A percentile compares a stretch with the other conserved stretches of the same genome.
Conservation (phyloP, 2,329 filamentous ascomycete species). For the Parascedosporium putredinis region DNA sequence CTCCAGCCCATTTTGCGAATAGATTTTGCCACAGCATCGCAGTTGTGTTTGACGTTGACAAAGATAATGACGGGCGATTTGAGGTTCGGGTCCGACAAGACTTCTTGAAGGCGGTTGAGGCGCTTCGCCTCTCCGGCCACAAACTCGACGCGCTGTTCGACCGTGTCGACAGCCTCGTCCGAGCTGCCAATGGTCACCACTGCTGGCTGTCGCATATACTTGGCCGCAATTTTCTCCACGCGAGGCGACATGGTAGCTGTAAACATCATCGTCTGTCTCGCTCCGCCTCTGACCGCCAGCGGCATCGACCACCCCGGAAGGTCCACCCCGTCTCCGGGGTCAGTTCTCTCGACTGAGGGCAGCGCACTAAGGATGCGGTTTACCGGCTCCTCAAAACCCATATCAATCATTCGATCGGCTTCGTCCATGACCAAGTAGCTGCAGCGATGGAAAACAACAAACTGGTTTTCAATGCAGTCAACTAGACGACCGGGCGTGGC, state of each 20-base stretch:
- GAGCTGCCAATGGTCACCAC: slow-evolving; percentile 91
- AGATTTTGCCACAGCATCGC: slow-evolving; percentile 85
- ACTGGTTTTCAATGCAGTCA: slow-evolving; percentile 88
- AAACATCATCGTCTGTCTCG: slow-evolving; percentile 98
- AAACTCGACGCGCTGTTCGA: slow-evolving; percentile 94
- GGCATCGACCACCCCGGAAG: slow-evolving; percentile 72
- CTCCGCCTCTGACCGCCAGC: slow-evolving; percentile 54
- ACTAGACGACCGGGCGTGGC: slow-evolving; percentile 96
- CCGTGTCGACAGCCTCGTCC: slow-evolving; percentile 92
- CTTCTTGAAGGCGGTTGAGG: slow-evolving; percentile 91
- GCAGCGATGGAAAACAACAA: slow-evolving; percentile 89
- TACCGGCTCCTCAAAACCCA: slow-evolving; percentile 94
- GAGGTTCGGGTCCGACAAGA: slow-evolving; percentile 72
- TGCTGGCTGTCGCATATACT: slow-evolving; percentile 86
- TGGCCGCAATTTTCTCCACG: slow-evolving; percentile 92
- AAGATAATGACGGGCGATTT: slow-evolving; percentile 92
- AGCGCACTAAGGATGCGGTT: slow-evolving; percentile 96
- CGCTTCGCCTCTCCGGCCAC: slow-evolving; percentile 84
- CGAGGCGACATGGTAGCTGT: slow-evolving; percentile 93
- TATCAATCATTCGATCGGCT: slow-evolving; percentile 97
- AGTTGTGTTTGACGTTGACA: slow-evolving; percentile 99
- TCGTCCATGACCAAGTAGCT: slow-evolving; percentile 99
- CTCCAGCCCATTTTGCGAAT: slow-evolving; percentile 91
- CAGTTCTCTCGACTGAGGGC: slow-evolving; percentile 85
- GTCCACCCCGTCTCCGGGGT: slow-evolving; percentile 85